These are phyloP conservation scores for Pseudogymnoascus sp. DNA, from an alignment of 2,329 filamentous ascomycete genomes.

Conservation along the genomic window DNA sequence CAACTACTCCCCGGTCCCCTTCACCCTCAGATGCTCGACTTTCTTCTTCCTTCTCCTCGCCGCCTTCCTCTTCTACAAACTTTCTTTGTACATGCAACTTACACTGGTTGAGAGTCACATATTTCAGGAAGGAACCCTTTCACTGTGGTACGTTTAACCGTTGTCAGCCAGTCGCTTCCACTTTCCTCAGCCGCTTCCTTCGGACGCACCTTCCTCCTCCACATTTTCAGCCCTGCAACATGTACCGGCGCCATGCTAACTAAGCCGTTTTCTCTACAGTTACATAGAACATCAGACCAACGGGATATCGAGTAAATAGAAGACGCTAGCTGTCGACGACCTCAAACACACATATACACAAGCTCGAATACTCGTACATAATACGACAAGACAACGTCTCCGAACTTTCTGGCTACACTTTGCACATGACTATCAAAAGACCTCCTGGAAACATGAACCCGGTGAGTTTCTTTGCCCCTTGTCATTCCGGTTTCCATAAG, in stretches of 20 bases:
- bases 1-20: constrained; percentile 20
- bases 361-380: constrained; percentile 16
- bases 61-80: constrained; percentile 16
- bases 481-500: constrained; percentile 12
- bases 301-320: constrained; percentile 23
- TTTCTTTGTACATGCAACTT: constrained; percentile 28
- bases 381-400: constrained; percentile 12
- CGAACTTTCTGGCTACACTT: constrained; percentile 17
- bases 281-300: constrained; percentile 28
- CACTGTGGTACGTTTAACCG: constrained; percentile 21
- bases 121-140: constrained; percentile 15
- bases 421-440: constrained; percentile 28
- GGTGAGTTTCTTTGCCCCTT: constrained; percentile 31
- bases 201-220: constrained; percentile 10
- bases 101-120: constrained; percentile 25
- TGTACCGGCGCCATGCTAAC: constrained; percentile 23
- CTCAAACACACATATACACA: constrained; percentile 15
- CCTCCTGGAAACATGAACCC: constrained; percentile 29
- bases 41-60: constrained; percentile 15
- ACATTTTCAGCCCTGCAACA: constrained; percentile 25
- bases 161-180: constrained; percentile 15
- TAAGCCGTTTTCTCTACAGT: constrained; percentile 22
- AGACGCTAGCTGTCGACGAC: constrained; percentile 17
- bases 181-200: constrained; percentile 20
- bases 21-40: constrained; percentile 25